Evolutionary conservation across 1,284 basidiomycete species (phyloP).

Genomic region (Cutaneotrichosporon spelunceum): DNA sequence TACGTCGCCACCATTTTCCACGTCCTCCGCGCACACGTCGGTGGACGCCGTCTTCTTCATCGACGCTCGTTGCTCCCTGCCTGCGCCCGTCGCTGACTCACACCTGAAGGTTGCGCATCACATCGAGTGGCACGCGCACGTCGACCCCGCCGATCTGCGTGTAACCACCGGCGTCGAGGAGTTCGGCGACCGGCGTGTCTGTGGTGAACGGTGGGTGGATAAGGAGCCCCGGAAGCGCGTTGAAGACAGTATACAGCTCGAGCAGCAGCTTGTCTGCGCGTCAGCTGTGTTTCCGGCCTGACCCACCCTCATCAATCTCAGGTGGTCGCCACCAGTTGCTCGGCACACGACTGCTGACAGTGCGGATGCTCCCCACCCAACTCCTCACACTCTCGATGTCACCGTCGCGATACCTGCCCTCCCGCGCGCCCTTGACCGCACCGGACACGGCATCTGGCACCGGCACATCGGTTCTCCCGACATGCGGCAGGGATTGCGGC

Average conservation of each 20-base stretch:
- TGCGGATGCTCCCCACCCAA: constrained; percentile 51
- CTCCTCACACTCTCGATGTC: constrained; percentile 48
- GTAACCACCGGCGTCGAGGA: constrained; percentile 48
- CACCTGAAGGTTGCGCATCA: constrained; percentile 48
- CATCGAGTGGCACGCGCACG: constrained; percentile 48
- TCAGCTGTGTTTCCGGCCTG: constrained; percentile 3
- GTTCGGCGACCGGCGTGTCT: constrained; percentile 47
- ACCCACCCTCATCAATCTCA: constrained; percentile 45
- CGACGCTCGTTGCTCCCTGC: background rate
- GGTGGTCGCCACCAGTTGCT: constrained; percentile 42
- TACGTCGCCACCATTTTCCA: no score
- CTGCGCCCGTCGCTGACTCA: constrained; percentile 24
- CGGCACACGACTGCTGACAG: constrained; percentile 28
- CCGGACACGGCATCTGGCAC: constrained; percentile 40
- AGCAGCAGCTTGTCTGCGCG: constrained; percentile 41
- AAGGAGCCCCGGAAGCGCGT: constrained; percentile 45
- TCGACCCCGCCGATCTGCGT: constrained; percentile 48
- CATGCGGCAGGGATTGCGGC: constrained; percentile 39
- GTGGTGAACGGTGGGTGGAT: constrained; percentile 45
- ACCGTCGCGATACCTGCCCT: constrained; percentile 30
- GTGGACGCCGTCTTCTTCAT: no score
- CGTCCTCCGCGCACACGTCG: background rate
- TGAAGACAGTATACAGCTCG: constrained; percentile 47
- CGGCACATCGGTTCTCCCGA: constrained; percentile 47
- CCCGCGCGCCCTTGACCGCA: constrained; percentile 34